Evolutionary conservation across 2,329 filamentous ascomycete species (phyloP).

Genomic region (Pestalotiopsis sp.): DNA sequence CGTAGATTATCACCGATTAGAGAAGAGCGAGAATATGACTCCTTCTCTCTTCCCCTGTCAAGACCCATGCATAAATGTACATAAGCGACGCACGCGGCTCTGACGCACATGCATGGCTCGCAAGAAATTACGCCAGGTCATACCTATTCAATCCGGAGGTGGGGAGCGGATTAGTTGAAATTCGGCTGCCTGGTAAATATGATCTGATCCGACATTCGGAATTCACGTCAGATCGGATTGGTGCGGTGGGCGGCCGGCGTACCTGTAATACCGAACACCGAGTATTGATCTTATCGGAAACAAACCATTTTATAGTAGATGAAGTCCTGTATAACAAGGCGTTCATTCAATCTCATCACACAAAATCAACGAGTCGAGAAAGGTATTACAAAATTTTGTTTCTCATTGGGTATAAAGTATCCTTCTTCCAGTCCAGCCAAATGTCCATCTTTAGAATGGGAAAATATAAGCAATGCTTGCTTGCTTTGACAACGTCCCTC

Average conservation of each 20-base stretch:
- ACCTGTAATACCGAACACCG: too few relatives aligned
- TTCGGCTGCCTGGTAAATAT: too few relatives aligned
- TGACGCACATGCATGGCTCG: not conserved
- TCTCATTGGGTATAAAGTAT: not conserved
- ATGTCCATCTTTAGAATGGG: not conserved
- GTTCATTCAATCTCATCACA: not conserved
- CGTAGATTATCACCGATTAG: not conserved
- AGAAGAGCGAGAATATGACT: not conserved
- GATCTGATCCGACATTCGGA: too few relatives aligned
- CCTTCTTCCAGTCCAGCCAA: not conserved
- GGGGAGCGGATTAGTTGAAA: not conserved
- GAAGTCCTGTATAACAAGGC: too few relatives aligned
- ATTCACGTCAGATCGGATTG: too few relatives aligned
- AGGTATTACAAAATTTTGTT: not conserved
- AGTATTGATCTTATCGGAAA: too few relatives aligned
- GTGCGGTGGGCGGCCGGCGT: too few relatives aligned
- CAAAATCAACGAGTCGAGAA: not conserved
- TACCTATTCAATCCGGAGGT: not conserved
- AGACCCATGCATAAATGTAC: not conserved
- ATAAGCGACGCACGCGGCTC: not conserved
- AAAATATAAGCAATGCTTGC: not conserved
- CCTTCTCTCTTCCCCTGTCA: not conserved
- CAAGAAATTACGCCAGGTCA: not conserved
- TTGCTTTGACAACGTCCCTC: not conserved
- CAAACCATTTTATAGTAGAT: too few relatives aligned